Percentiles rank a stretch among this genome's conserved stretches.
These are phyloP conservation scores for Tephrocybe sp. DNA, from an alignment of 768 basidiomycete species.

Conservation along the genomic window DNA sequence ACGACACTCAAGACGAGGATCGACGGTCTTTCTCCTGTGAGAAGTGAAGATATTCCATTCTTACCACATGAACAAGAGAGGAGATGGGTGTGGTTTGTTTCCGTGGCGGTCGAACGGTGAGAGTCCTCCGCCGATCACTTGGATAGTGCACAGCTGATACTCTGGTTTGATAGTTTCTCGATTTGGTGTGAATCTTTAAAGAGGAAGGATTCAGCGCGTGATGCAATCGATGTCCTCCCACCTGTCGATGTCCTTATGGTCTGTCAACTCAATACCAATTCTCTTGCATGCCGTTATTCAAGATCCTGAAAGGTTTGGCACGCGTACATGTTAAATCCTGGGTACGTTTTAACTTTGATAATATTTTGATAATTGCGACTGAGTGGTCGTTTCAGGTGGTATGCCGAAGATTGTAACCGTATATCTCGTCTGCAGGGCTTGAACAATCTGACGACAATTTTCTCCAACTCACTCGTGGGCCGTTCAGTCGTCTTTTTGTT, in stretches of 20 bases:
- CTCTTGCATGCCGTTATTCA: not conserved
- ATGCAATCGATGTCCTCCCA: constrained; percentile 24
- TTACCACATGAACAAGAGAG: constrained; percentile 23
- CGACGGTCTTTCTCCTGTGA: constrained; percentile 10
- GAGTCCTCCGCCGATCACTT: constrained; percentile 19
- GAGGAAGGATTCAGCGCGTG: constrained; percentile 3
- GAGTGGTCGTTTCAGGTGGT: not conserved
- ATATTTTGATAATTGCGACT: not conserved
- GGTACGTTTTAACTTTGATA: not conserved
- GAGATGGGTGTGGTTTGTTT: constrained; percentile 36
- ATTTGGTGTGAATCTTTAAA: constrained; percentile 2
- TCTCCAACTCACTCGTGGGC: not conserved
- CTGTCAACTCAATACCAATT: not conserved
- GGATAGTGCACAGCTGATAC: constrained; percentile 5
- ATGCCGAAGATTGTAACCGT: not conserved
- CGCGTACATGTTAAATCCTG: constrained; percentile 2
- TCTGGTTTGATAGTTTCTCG: constrained; percentile 1
- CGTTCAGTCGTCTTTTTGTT: not conserved
- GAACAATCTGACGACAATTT: not conserved
- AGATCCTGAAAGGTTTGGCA: not conserved
- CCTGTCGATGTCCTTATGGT: constrained; percentile 39
- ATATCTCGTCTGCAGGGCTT: not conserved
- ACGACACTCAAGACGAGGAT: constrained; percentile 25
- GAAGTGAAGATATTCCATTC: constrained; percentile 6
- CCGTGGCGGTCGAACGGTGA: constrained; percentile 35